Conservation (phyloP, 441 rosid species). For the Euphorbia schlechtendalii region DNA sequence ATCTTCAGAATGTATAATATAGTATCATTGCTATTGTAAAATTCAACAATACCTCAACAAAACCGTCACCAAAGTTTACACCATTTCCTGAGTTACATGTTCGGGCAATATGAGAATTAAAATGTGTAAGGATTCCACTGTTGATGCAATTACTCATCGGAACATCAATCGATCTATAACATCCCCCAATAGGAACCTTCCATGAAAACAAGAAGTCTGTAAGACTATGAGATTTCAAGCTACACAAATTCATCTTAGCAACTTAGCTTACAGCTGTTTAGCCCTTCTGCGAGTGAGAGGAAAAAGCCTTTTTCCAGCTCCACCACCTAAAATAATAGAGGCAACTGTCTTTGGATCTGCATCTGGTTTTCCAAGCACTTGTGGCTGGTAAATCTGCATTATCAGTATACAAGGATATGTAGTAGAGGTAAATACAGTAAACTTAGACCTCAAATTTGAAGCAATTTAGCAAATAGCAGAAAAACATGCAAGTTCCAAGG, state of each 20-base stretch:
- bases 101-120: slow-evolving; percentile 68
- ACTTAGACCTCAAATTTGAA: background rate
- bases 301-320: slow-evolving; percentile 80
- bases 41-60: slow-evolving; percentile 56
- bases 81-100: slow-evolving; percentile 66
- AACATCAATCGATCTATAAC: too few relatives aligned
- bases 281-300: slow-evolving; percentile 77
- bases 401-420: slow-evolving; percentile 13
- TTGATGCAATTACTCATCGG: too few relatives aligned
- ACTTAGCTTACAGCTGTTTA: slow-evolving; percentile 90
- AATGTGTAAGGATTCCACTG: too few relatives aligned
- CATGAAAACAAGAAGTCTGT: too few relatives aligned
- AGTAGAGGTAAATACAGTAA: slow-evolving; percentile 4
- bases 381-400: slow-evolving; percentile 34
- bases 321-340: slow-evolving; percentile 78
- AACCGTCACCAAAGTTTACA: slow-evolving; percentile 73
- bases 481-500: too few relatives aligned
- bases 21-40: background rate
- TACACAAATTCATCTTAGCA: slow-evolving; percentile 15
- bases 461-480: background rate
- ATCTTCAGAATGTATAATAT: background rate
- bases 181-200: too few relatives aligned
- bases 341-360: slow-evolving; percentile 85
- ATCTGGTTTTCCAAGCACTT: slow-evolving; percentile 29
- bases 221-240: too few relatives aligned